Evolutionary conservation across 2,329 filamentous ascomycete species (phyloP), one percentile per base, ranked within the genome.

Genomic region (Arthrinium puccinioides): DNA sequence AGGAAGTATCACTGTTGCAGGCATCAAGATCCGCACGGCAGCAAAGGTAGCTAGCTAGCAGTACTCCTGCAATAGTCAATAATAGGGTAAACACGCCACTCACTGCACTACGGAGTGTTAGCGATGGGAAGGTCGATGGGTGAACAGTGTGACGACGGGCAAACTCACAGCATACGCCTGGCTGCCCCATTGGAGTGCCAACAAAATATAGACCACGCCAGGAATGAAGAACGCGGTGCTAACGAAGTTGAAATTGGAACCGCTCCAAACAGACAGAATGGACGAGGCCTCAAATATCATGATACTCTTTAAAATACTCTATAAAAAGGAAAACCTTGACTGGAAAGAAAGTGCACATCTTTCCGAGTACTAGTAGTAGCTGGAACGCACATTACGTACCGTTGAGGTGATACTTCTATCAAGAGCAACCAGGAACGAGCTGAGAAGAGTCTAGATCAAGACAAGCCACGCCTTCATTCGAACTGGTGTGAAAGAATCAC

Each of bases 1-100:
- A 4, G 65, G 60, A 2, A 68, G 51, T 1, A 60, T 69, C 1
- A 64, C 66, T 3, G 55, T 60, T 9, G 59, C 43, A 1, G 56
- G 56, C 39, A 54, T 51, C 21, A 54, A 51, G 23, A 53, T 37
- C 44, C 69, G 60, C 1, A 63, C 48, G 5, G 49, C 41, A 15
- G 64, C 39, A 46, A 75, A 76, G 3, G 41, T 49, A 29, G 64
- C 38, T n/a, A n/a, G n/a, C n/a, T 18, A 72, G 43, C 3, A 70
- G 53, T 9, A 67, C 44, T 1, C 43, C 50, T 13, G 60, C 62
- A 3, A 69, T 46, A 23, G 60, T 53, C 28, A 69, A 45, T 37
- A 72, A 56, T 1, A 59, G 62, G 21, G 74, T 63, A 32, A n/a
- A 74, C 59, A 8, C 58, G 59, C 0, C 56, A 55, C 32, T 56